Percentiles rank a stretch among this genome's conserved stretches.
Conservation (phyloP, 768 basidiomycete genomes). For the Phylloporus sp. region DNA sequence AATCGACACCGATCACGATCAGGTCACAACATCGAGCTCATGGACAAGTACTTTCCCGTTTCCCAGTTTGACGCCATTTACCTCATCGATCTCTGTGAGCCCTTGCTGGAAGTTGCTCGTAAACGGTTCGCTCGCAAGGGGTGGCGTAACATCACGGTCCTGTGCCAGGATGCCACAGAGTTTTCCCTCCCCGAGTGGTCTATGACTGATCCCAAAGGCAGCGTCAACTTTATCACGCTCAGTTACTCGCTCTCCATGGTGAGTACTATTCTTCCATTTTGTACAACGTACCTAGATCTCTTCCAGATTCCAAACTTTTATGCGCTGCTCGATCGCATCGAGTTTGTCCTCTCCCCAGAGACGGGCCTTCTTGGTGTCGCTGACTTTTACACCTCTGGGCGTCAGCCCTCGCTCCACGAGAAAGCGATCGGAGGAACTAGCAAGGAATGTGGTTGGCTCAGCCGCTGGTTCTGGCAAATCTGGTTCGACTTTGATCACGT, state of each 20-base stretch:
- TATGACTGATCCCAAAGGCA: slow-evolving; percentile 47
- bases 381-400: slow-evolving; percentile 67
- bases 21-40: slow-evolving; percentile 63
- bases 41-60: slow-evolving; percentile 58
- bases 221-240: slow-evolving; percentile 49
- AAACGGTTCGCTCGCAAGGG: slow-evolving; percentile 59
- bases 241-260: slow-evolving; percentile 59
- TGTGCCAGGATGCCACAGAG: slow-evolving; percentile 67
- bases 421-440: slow-evolving; percentile 59
- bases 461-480: slow-evolving; percentile 76
- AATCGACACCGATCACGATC: neutral
- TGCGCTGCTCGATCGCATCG: slow-evolving; percentile 61
- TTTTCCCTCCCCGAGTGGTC: slow-evolving; percentile 62
- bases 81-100: slow-evolving; percentile 68
- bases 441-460: slow-evolving; percentile 58
- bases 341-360: slow-evolving; percentile 56
- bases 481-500: slow-evolving; percentile 60
- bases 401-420: slow-evolving; percentile 50
- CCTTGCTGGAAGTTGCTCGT: slow-evolving; percentile 66
- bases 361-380: slow-evolving; percentile 60
- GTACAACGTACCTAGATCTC: neutral
- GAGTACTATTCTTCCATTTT: slow-evolving; percentile 1
- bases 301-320: slow-evolving; percentile 58
- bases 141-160: slow-evolving; percentile 67
- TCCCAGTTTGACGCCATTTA: slow-evolving; percentile 62